Percentiles rank a stretch among this genome's conserved stretches.
These are phyloP conservation scores for Musa acuminata DNA, from an alignment of 176 grass and related monocot species.

Conservation along the genomic window DNA sequence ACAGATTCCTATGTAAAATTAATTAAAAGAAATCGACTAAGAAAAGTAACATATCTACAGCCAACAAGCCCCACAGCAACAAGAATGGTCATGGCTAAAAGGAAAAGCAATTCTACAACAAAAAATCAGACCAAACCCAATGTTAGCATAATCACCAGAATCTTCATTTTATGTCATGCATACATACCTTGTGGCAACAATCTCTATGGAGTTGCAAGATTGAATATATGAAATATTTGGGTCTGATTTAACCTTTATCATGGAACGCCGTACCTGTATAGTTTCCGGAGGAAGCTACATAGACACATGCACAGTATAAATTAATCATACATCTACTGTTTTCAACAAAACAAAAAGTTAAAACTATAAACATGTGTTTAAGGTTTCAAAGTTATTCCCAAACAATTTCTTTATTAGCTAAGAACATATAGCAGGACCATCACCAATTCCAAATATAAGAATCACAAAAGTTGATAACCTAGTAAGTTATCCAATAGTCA, in stretches of 20 bases:
- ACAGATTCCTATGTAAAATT: no score
- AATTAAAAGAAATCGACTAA: no score
- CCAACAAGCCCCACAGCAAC: not conserved
- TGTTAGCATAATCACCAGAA: not conserved
- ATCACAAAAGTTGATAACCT: no score
- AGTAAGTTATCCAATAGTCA: no score
- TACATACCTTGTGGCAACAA: conserved; percentile 48
- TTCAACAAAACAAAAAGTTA: not conserved
- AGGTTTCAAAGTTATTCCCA: no score
- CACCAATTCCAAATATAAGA: no score
- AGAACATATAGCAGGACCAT: no score
- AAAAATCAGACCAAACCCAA: not conserved
- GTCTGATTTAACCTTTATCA: conserved; percentile 48
- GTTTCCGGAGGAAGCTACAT: conserved; percentile 45
- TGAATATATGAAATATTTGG: conserved; percentile 20
- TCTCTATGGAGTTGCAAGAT: conserved; percentile 54
- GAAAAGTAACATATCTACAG: no score
- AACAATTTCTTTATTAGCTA: no score
- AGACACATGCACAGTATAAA: not conserved
- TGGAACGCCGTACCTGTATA: conserved; percentile 46
- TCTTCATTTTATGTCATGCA: not conserved
- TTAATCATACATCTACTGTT: not conserved
- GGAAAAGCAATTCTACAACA: not conserved
- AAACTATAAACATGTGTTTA: not conserved
- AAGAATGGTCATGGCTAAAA: not conserved